phyloP scores from a whole-genome alignment of 2,329 filamentous ascomycete genomes.

The Arachnopeziza araneosa region DNA sequence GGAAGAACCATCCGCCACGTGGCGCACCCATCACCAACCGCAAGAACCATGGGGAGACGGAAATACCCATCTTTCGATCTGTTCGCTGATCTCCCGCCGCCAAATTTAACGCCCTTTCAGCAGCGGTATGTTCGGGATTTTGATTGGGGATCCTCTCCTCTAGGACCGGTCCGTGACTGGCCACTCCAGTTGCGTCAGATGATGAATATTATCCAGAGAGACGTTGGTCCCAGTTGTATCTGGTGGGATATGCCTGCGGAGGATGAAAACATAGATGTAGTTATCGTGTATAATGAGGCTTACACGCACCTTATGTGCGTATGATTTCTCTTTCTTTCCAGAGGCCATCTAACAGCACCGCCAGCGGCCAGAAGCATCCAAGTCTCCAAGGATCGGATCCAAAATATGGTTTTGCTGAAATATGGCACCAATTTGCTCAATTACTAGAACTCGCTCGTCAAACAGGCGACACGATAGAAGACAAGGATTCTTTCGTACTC shows the following conservation, averaged over 20 bases:
- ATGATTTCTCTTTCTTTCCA: neutral
- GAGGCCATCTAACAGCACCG: neutral
- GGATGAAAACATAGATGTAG: neutral
- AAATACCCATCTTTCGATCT: neutral
- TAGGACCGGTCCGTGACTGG: neutral
- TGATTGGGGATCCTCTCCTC: neutral
- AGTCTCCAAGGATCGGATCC: neutral
- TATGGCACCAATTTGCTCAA: neutral
- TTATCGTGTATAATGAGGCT: neutral
- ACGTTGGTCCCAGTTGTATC: neutral
- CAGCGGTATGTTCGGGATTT: neutral
- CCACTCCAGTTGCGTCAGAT: neutral
- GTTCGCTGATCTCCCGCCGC: neutral
- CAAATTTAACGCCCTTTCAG: neutral
- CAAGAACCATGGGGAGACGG: neutral
- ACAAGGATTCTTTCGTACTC: neutral
- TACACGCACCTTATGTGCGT: neutral
- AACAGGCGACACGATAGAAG: neutral
- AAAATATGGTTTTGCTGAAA: neutral
- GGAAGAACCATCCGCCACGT: neutral
- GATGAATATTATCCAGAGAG: neutral
- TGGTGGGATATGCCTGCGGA: neutral
- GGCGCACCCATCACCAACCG: neutral
- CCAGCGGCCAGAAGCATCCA: neutral
- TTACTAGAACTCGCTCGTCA: neutral